Evolutionary conservation across 2,329 filamentous ascomycete species (phyloP).

Genomic region (Leptoxyphium fumago): DNA sequence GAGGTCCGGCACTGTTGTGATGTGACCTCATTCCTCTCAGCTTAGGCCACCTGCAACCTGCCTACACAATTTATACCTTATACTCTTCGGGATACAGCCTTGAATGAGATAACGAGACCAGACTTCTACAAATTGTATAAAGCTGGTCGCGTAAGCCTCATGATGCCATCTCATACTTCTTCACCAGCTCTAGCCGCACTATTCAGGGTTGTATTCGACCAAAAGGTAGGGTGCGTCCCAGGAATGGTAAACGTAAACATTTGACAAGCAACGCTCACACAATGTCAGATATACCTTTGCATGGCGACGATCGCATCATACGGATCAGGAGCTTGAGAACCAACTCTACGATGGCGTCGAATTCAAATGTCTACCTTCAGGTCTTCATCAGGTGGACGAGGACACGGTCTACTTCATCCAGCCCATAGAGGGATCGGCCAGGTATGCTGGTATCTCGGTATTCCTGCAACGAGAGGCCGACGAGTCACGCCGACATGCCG

Average conservation of each 20-base stretch:
- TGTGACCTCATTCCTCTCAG: no score
- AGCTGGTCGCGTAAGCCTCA: background rate
- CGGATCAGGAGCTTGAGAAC: slow-evolving; percentile 41
- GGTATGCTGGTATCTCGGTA: slow-evolving; percentile 74
- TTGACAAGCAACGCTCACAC: background rate
- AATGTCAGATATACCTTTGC: slow-evolving; percentile 55
- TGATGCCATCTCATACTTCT: background rate
- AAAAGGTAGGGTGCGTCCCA: slow-evolving; percentile 21
- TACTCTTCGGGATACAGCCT: no score
- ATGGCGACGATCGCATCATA: slow-evolving; percentile 59
- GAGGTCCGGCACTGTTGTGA: no score
- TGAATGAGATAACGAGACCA: no score
- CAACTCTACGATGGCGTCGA: slow-evolving; percentile 54
- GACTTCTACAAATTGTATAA: no score
- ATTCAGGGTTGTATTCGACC: slow-evolving; percentile 23
- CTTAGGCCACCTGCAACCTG: no score
- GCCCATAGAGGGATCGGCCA: slow-evolving; percentile 28
- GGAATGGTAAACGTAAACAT: background rate
- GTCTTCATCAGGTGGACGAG: slow-evolving; percentile 72
- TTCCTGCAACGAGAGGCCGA: slow-evolving; percentile 75
- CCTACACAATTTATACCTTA: no score
- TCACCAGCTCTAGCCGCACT: slow-evolving; percentile 19
- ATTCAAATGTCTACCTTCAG: slow-evolving; percentile 91
- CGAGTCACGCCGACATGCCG: slow-evolving; percentile 68
- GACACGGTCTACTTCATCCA: slow-evolving; percentile 92